Evolutionary conservation across 2,329 filamentous ascomycete genomes (phyloP).

Genomic region (Penicillium sp.): DNA sequence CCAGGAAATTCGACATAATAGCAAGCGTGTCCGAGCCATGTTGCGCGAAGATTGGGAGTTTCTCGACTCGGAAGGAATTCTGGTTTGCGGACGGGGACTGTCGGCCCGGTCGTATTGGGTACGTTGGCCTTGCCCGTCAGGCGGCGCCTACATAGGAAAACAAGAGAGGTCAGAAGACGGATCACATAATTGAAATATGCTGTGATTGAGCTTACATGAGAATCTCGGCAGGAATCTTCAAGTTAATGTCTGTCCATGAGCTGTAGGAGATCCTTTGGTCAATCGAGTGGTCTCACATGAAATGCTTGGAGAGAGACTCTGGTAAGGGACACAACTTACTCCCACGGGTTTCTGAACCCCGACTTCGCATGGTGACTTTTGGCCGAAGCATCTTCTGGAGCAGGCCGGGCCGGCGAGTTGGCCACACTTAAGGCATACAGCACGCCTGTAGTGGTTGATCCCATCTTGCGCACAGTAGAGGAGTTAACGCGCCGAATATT

Average conservation of each 20-base stretch:
- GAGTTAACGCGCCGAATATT: conserved; percentile 17
- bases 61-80: conserved; percentile 66
- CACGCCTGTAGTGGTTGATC: conserved; percentile 40
- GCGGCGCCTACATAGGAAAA: conserved; percentile 39
- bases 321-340: conserved; percentile 32
- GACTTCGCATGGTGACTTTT: conserved; percentile 46
- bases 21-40: conserved; percentile 94
- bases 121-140: conserved; percentile 55
- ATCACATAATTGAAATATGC: not conserved
- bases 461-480: conserved; percentile 39
- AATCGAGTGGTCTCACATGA: conserved; percentile 11
- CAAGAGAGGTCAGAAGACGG: not conserved
- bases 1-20: conserved; percentile 89
- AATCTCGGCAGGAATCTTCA: conserved; percentile 20
- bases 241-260: conserved; percentile 26
- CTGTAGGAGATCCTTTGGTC: conserved; percentile 17
- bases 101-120: conserved; percentile 67
- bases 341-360: conserved; percentile 52
- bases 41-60: conserved; percentile 71
- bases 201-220: conserved; percentile 23
- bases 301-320: not conserved
- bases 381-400: conserved; percentile 44
- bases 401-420: conserved; percentile 36
- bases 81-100: conserved; percentile 69
- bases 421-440: conserved; percentile 49